Evolutionary conservation across 345 rosid species (phyloP).

Genomic region (Eucalyptus pumila): DNA sequence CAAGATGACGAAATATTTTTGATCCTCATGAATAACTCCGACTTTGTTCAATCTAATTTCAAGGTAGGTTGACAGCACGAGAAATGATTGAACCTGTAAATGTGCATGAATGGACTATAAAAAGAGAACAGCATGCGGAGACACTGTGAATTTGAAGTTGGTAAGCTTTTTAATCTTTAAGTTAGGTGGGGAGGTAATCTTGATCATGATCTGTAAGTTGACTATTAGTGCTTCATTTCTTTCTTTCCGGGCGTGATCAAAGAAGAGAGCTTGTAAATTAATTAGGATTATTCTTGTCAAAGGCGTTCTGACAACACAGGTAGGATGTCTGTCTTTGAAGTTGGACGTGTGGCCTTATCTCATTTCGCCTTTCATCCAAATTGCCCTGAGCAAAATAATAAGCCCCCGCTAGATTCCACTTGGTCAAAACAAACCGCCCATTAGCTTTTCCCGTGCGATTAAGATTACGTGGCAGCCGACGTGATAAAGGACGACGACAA

Average conservation of each 20-base stretch:
- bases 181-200: background rate
- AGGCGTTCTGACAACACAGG: background rate
- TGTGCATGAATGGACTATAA: background rate
- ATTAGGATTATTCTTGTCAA: background rate
- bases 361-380: background rate
- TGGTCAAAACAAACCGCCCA: background rate
- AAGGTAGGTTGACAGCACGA: background rate
- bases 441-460: background rate
- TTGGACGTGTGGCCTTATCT: background rate
- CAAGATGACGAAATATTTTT: background rate
- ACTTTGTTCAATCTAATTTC: background rate
- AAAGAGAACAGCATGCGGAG: background rate
- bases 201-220: background rate
- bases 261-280: background rate
- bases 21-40: background rate
- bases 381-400: background rate
- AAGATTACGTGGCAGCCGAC: background rate
- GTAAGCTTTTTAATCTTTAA: background rate
- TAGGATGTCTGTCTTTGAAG: background rate
- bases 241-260: background rate
- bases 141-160: background rate
- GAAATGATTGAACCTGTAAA: background rate
- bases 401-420: background rate
- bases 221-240: background rate
- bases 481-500: rapidly evolving